Evolutionary conservation across 2,329 filamentous ascomycete species (phyloP), one percentile per base, ranked within the genome.

Genomic region (Periconia sp.): DNA sequence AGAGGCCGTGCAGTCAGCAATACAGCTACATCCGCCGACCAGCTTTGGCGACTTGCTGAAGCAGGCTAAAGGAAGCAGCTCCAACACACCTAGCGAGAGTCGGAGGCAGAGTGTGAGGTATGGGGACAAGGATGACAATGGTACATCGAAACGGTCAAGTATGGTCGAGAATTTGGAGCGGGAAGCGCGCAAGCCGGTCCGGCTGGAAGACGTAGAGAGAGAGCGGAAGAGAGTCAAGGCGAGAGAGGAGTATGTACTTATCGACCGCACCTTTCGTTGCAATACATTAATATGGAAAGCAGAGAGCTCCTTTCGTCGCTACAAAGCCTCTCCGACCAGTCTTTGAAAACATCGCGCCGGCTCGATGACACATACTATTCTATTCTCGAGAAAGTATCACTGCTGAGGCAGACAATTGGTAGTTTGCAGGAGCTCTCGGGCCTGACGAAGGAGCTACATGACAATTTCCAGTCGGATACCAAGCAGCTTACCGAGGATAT

Each of bases 331-430:
- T 78, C 78, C 54, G 72, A 78, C 22, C 78, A 84, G 63, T 86
- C 86, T 16, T 77, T 82, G 41, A 70, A 76, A 16, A 82, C 84
- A 17, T 88, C 84, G 12, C 77, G 79, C 47, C 80, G 80, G 23
- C 80, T 92, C 29, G 87, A 92, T 64, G 82, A 87, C 45, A 85
- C 85, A 3, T 92, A 91, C 70, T 87, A 88, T 52, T 81, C 82
- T 0, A 80, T 91, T 8, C 75, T 90, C 21, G 84, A 89, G 62
- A 88, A 86, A 60, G 77, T 87, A 35, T 79, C 78, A 36, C 68
- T 77, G 1, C 73, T 92, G 25, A 84, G 86, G 40, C 79, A 75
- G 53, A 89, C 84, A 1, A 80, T 91, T 26, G 66, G 75, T 5
- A 79, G 79, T 2, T 73, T 92, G 19, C 84, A 84, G 58, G 83